Evolutionary conservation across 192 early-diverging fungal species (phyloP).

Genomic region (Podila epigama): DNA sequence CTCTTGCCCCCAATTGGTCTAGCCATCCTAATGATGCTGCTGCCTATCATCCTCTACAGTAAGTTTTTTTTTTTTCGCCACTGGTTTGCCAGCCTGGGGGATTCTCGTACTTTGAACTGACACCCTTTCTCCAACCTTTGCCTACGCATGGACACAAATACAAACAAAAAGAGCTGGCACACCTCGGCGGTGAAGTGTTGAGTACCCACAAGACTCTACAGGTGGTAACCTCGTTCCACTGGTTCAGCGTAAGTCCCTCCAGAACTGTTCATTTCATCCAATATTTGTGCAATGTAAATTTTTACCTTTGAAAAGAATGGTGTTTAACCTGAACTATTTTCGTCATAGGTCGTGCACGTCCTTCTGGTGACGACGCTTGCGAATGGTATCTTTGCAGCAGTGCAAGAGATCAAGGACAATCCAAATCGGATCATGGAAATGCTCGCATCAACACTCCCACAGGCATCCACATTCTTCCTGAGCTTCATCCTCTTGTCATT

Average conservation of each 20-base stretch:
- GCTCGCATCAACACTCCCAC: slow-evolving; percentile 69
- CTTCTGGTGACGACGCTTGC: slow-evolving; percentile 78
- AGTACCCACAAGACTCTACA: slow-evolving; percentile 13
- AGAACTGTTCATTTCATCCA: background rate
- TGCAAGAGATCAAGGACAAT: slow-evolving; percentile 61
- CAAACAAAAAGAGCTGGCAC: slow-evolving; percentile 55
- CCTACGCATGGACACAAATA: background rate
- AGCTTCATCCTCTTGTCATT: slow-evolving; percentile 80
- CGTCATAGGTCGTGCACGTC: slow-evolving; percentile 71
- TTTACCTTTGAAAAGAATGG: too few species aligned
- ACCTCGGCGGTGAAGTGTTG: slow-evolving; percentile 23
- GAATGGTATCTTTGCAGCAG: slow-evolving; percentile 62
- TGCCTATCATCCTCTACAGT: slow-evolving; percentile 72
- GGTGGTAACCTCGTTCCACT: slow-evolving; percentile 34
- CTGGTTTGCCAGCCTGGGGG: background rate
- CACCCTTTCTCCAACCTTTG: background rate
- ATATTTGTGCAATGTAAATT: too few species aligned
- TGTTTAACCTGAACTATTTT: too few species aligned
- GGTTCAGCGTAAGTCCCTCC: slow-evolving; percentile 61
- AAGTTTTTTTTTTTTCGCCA: slow-evolving; percentile 7
- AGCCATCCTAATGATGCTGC: slow-evolving; percentile 69
- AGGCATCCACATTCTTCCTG: slow-evolving; percentile 80
- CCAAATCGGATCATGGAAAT: slow-evolving; percentile 59
- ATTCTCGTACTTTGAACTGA: background rate
- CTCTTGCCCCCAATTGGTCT: slow-evolving; percentile 75